Conservation (phyloP, 164 flowering plant species). For the Paratinospora sagittata region DNA sequence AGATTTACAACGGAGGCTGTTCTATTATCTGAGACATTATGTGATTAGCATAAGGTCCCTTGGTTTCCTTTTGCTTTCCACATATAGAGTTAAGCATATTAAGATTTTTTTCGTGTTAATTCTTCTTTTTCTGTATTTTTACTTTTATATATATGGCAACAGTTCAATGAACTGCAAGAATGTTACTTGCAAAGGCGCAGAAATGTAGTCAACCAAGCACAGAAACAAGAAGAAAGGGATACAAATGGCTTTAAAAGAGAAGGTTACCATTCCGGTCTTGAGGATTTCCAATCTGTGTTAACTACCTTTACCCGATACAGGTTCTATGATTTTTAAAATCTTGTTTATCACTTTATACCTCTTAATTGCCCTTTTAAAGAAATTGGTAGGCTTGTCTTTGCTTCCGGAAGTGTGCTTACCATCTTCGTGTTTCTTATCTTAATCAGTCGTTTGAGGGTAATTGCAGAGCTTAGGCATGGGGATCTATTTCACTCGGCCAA, state of each 20-base stretch:
- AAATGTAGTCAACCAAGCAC: constrained; percentile 36
- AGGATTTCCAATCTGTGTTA: constrained; percentile 81
- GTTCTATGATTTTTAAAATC: constrained; percentile 23
- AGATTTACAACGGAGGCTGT: neutral
- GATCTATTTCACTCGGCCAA: constrained; percentile 91
- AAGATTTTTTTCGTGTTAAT: neutral
- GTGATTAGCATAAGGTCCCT: neutral
- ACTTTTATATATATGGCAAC: constrained; percentile 19
- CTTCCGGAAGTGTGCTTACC: neutral
- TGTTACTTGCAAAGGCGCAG: constrained; percentile 91
- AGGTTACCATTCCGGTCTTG: constrained; percentile 74
- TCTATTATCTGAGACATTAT: neutral
- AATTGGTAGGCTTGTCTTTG: neutral
- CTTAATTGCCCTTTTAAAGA: neutral
- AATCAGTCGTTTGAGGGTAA: constrained; percentile 81
- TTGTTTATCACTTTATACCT: neutral
- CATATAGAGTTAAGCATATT: neutral
- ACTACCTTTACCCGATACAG: constrained; percentile 86
- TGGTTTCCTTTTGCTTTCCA: neutral
- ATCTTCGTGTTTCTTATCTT: constrained; percentile 8
- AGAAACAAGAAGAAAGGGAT: constrained; percentile 39
- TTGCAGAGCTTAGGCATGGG: constrained; percentile 87
- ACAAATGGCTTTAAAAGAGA: constrained; percentile 41
- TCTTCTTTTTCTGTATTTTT: neutral
- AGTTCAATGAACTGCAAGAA: constrained; percentile 94